Evolutionary conservation across 208 protist genomes (phyloP), one percentile per base, ranked within the genome.

Genomic region (Leishmania tarentolae): DNA sequence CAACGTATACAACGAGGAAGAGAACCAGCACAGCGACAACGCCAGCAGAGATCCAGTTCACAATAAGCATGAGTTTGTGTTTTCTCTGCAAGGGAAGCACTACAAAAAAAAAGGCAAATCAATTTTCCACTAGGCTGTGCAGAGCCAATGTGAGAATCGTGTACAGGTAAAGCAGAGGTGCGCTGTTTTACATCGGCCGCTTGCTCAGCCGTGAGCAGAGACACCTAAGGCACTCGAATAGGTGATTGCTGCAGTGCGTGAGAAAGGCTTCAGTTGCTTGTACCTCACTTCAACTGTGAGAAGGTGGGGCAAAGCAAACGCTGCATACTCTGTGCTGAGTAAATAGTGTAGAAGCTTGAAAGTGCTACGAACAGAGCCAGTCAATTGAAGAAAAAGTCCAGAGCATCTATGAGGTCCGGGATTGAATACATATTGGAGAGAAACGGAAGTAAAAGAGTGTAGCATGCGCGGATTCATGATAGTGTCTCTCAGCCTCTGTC

Each of bases 31-130:
- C 3, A 35, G 87, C 87, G 28, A 94, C 83, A 59, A 93, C 52
- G 75, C 87, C 87, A 21, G 90, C 88, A 3, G 94, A 79, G 56
- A 89, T 66, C 13, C 92, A 70, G 91, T 75, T 86, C 76, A 92
- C 85, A 46, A 82, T 40, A 31, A 86, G n/a, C 74, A 77, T 77
- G 50, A 35, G 19, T 61, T 46, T 31, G 52, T 2, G 17, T n/a
- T 31, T 35, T 44, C 28, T 76, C 31, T n/a, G 24, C 35, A 76
- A n/a, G 46, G n/a, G n/a, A 35, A 42, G 50, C 40, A 56, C 63
- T 69, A 9, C 79, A 70, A 56, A 81, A 71, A 74, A 73, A 9
- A 50, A 72, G 56, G 47, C 44, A 63, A 50, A 21, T 44, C 42
- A 73, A 31, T 42, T 40, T 7, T 31, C 21, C 31, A 85, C 15